A percentile compares a stretch with the other conserved stretches of the same genome.
phyloP scores from a whole-genome alignment of 306 rosid genomes.

The Castanea crenata region DNA sequence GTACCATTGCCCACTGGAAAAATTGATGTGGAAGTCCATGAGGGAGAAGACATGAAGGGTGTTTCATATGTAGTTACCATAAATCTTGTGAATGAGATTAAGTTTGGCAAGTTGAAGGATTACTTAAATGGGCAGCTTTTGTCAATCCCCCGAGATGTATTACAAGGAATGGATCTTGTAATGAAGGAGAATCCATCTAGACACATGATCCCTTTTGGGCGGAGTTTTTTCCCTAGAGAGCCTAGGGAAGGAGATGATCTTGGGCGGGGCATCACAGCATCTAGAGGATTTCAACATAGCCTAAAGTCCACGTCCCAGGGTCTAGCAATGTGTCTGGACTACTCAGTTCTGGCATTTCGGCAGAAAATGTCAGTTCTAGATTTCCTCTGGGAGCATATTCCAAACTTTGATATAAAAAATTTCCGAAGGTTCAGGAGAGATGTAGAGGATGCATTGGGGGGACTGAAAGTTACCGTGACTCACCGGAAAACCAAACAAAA shows the following conservation, averaged over 20 bases:
- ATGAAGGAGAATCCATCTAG: constrained; percentile 68
- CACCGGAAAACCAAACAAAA: constrained; percentile 61
- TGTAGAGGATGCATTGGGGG: constrained; percentile 37
- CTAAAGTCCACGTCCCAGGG: constrained; percentile 67
- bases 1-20: constrained; percentile 54
- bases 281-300: constrained; percentile 57
- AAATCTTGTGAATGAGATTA: constrained; percentile 44
- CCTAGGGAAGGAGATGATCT: constrained; percentile 42
- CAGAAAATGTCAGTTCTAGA: constrained; percentile 53
- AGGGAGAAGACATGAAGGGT: constrained; percentile 51
- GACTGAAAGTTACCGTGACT: constrained; percentile 60
- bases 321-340: constrained; percentile 58
- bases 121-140: constrained; percentile 40
- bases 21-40: constrained; percentile 42
- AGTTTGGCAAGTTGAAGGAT: constrained; percentile 48
- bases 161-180: constrained; percentile 76
- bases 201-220: constrained; percentile 51
- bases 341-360: constrained; percentile 70
- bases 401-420: constrained; percentile 31
- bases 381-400: constrained; percentile 40
- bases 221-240: constrained; percentile 48
- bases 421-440: constrained; percentile 32
- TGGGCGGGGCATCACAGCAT: constrained; percentile 44
- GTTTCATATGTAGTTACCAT: constrained; percentile 41
- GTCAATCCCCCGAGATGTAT: constrained; percentile 61